These are phyloP conservation scores for Diaporthe nobilis DNA, from an alignment of 2,329 filamentous ascomycete genomes.

Conservation along the genomic window DNA sequence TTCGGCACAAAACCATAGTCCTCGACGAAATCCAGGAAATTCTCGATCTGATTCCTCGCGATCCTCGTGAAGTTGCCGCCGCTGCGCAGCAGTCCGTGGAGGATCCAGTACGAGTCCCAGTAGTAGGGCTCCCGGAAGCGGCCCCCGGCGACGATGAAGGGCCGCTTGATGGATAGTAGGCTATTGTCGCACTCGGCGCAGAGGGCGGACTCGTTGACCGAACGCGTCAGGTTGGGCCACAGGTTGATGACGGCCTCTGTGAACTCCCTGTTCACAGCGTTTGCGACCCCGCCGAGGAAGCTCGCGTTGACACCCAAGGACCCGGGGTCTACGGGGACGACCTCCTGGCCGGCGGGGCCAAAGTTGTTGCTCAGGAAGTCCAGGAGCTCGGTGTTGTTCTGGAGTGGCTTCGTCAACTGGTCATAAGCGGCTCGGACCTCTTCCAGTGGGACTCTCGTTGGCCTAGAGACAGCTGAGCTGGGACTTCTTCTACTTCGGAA, in stretches of 20 bases:
- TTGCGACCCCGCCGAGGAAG: constrained; percentile 71
- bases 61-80: constrained; percentile 74
- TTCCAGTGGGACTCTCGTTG: constrained; percentile 70
- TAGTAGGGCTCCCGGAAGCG: constrained; percentile 80
- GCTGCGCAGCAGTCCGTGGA: constrained; percentile 76
- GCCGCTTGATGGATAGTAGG: constrained; percentile 76
- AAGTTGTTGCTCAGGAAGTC: constrained; percentile 76
- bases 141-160: constrained; percentile 80
- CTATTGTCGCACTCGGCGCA: constrained; percentile 74
- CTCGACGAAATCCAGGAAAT: constrained; percentile 77
- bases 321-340: constrained; percentile 65
- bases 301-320: constrained; percentile 68
- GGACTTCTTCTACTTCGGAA: no score
- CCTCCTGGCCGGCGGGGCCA: constrained; percentile 73
- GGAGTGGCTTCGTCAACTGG: constrained; percentile 71
- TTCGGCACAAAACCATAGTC: constrained; percentile 77
- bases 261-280: constrained; percentile 72
- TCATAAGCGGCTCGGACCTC: constrained; percentile 74
- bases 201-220: constrained; percentile 66
- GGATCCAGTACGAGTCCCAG: constrained; percentile 79
- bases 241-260: constrained; percentile 75
- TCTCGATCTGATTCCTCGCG: constrained; percentile 77
- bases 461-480: constrained; percentile 52
- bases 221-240: constrained; percentile 77
- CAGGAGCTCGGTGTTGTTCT: constrained; percentile 74